Percentiles rank a stretch among this genome's conserved stretches.
phyloP scores from a whole-genome alignment of 305 asterid genomes.

The Coffea humblotiana region DNA sequence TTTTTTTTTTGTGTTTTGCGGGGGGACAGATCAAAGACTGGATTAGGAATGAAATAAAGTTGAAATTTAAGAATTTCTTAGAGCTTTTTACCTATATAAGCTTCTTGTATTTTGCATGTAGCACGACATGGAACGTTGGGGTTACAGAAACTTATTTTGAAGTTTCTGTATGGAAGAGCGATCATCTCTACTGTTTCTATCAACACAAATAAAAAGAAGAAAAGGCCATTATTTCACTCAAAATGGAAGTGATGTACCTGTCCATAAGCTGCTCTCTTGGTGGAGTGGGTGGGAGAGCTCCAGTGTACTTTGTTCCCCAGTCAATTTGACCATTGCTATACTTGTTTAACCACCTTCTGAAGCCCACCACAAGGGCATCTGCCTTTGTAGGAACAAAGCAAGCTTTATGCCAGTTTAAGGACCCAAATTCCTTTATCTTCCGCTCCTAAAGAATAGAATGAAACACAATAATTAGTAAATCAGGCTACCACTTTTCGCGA shows the following conservation, averaged over 20 bases:
- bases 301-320: conserved; percentile 64
- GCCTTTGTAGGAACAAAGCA: conserved; percentile 86
- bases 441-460: conserved; percentile 50
- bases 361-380: conserved; percentile 65
- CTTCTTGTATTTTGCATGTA: neutral
- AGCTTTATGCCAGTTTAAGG: conserved; percentile 75
- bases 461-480: neutral
- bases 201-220: neutral
- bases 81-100: no score
- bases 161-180: neutral
- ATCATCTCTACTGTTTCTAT: neutral
- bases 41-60: neutral
- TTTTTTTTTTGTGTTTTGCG: no score
- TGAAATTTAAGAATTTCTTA: no score
- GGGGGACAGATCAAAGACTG: neutral
- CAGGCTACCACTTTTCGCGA: neutral
- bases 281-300: conserved; percentile 73
- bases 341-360: conserved; percentile 87
- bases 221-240: no score
- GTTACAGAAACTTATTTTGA: neutral
- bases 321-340: conserved; percentile 74
- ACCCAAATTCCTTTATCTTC: conserved; percentile 56
- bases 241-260: conserved; percentile 39
- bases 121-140: no score
- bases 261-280: conserved; percentile 79